Percentiles rank a stretch among this genome's conserved stretches.
Conservation (phyloP, 139 green algal genomes). For the Eudorina sp. region DNA sequence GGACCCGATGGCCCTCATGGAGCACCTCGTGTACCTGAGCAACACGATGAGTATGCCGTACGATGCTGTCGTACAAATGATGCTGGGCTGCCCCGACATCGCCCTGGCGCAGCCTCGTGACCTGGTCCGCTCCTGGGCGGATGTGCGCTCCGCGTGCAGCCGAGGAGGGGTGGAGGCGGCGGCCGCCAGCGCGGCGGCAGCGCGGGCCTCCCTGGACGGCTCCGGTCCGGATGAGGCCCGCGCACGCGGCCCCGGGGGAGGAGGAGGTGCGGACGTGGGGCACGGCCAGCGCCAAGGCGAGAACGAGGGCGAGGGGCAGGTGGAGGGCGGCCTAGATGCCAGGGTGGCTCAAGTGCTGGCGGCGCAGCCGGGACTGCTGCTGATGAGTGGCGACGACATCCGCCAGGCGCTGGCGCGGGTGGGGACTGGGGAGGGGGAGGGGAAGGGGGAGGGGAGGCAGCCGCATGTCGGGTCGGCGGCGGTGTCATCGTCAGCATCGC, state of each 20-base stretch:
- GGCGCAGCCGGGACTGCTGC: constrained; percentile 12
- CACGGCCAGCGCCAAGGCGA: no score
- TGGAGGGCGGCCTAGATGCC: background rate
- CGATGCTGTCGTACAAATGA: background rate
- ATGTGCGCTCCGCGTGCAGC: background rate
- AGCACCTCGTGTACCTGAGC: constrained; percentile 28
- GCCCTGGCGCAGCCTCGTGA: constrained; percentile 2
- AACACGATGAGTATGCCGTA: constrained; percentile 1
- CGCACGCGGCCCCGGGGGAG: no score
- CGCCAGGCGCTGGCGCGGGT: background rate
- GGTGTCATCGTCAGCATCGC: no score
- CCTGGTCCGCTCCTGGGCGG: constrained; percentile 1
- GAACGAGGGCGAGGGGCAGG: background rate
- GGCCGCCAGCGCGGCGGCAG: background rate
- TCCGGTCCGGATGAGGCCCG: no score
- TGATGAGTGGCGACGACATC: constrained; percentile 1
- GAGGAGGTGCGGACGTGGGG: background rate
- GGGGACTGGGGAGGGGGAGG: no score
- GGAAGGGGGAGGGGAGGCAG: background rate
- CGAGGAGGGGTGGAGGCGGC: no score
- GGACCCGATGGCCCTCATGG: background rate
- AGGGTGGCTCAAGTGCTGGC: background rate
- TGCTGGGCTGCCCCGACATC: background rate
- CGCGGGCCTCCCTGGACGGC: no score
- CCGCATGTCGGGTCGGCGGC: no score